Base-by-base conservation (phyloP, 225 moss, liverwort and hornwort species). In the Anthoceros angustus region DNA sequence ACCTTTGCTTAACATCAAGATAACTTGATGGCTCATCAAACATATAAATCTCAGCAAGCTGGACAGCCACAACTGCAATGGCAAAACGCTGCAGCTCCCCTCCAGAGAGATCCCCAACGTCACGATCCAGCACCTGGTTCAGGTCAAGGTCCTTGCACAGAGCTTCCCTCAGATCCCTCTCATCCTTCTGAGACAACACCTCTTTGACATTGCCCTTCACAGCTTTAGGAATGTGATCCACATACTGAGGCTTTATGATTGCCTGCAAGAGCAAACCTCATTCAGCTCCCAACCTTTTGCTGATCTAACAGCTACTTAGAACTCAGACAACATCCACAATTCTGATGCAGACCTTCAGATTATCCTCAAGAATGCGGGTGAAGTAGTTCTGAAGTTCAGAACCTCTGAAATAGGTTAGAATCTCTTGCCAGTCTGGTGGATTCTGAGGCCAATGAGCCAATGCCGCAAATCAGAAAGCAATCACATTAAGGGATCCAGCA, bases 21-120 rank as follows among this genome's bases (percentile, higher is more conserved):
- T 90, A 94, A 80, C 90, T 90, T 40, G 93, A 94, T 4, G 93
- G 90, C 64, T 94, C 93, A 72, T 94, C 93, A 67, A 94, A 94
- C 93, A 94, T 90, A 65, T 94, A 94, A 18, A 94, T 94, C 63
- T 90, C 93, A 26, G 93, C 87, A 70, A 90, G 90, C 63, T 94
- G 93, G 20, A 86, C 86, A 16, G 93, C 93, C 39, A 94, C 93
- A n/a, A 94, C 90, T 63, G 93, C 93, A 46, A 94, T 90, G 39
- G 93, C 93, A 74, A 94, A 94, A 39, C 93, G 86, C 70, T 94
- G 93, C 8, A 94, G 81, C 72, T 94, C 93, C 70, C 93, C 93
- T 72, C 93, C 93, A 40, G 93, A 94, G 21, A 94, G 77, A 71
- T 94, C 93, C 64, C 93, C 93, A 12, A 94, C 93, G 76, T 94